Conservation (phyloP, 2,329 filamentous ascomycete species). For the Calonectria fujianensis region DNA sequence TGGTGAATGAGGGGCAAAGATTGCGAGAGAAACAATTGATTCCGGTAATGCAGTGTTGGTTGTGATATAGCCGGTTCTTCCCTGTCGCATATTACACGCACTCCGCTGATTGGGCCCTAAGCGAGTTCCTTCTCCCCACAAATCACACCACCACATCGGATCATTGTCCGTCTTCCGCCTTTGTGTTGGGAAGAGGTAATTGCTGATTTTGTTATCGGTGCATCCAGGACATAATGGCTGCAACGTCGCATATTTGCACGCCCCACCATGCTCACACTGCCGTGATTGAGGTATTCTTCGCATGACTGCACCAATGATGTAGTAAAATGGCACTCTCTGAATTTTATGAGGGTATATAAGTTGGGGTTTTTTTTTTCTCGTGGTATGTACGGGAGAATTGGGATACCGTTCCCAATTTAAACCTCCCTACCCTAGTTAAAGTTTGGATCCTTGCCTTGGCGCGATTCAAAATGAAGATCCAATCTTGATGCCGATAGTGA, state of each 20-base stretch:
- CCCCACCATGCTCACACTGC: background rate
- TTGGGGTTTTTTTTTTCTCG: background rate
- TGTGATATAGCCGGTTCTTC: conserved; percentile 6
- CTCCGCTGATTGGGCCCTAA: background rate
- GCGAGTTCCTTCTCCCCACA: conserved; percentile 2
- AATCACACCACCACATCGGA: conserved; percentile 12
- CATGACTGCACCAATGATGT: background rate
- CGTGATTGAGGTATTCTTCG: background rate
- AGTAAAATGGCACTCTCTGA: background rate
- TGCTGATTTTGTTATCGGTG: background rate
- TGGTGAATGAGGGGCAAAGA: conserved; percentile 9
- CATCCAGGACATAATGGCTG: background rate
- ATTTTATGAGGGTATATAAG: background rate
- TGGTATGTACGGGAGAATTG: background rate
- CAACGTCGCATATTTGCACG: background rate
- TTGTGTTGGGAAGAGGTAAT: background rate
- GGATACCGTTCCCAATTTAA: background rate
- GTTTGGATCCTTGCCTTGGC: background rate
- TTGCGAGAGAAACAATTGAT: background rate
- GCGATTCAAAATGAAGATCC: background rate
- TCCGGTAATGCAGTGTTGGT: background rate
- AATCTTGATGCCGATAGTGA: background rate
- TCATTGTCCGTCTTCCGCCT: background rate
- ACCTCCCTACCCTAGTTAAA: background rate
- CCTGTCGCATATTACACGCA: background rate